Base-by-base conservation (phyloP, 2,329 filamentous ascomycete genomes). In the Aphanocladium album region DNA sequence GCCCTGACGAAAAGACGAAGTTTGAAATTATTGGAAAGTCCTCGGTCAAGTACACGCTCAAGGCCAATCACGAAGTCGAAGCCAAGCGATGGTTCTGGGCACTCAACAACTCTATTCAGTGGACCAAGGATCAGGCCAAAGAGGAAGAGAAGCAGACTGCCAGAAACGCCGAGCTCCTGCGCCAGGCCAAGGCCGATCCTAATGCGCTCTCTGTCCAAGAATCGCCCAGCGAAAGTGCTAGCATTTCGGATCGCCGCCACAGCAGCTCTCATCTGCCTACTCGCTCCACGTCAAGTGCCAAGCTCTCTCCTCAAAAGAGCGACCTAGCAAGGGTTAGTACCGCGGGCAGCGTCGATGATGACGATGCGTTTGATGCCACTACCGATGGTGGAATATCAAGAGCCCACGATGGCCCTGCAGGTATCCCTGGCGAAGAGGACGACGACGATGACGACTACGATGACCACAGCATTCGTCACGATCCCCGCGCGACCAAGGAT, bases 41-140 rank as follows among this genome's bases (percentile, higher is more conserved):
- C 1, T 98, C 93, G 0, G 95, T 99, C 72, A 99, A 97, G 76
- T 99, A 99, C 73, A 93, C 96, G 53, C 82, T 99, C 57, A 98
- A 96, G 74, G 95, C 95, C 0, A 99, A 99, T 70, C 95, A 99
- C 74, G 90, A 97, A 71, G 93, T 98, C 30, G 95, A 99, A 74
- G 93, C 95, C 6, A 99, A 99, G 76, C 86, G 95, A 60, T 99
- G 95, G 95, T 99, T 96, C 75, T 99, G 95, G 95, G 91, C 95
- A 0, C 80, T 99, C 64, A 99, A 99, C 77, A 99, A 99, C 72
- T 93, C 95, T 6, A 99, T 99, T 54, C 95, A 98, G 72, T 98
- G 91, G 89, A 89, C 91, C 64, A 99, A 99, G 74, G 95, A 99
- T 70, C 95, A 98, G 76, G 93, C 91, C 8, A 93, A 89, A 67